phyloP scores from a whole-genome alignment of 2,329 filamentous ascomycete species.

The Pyricularia sp. region DNA sequence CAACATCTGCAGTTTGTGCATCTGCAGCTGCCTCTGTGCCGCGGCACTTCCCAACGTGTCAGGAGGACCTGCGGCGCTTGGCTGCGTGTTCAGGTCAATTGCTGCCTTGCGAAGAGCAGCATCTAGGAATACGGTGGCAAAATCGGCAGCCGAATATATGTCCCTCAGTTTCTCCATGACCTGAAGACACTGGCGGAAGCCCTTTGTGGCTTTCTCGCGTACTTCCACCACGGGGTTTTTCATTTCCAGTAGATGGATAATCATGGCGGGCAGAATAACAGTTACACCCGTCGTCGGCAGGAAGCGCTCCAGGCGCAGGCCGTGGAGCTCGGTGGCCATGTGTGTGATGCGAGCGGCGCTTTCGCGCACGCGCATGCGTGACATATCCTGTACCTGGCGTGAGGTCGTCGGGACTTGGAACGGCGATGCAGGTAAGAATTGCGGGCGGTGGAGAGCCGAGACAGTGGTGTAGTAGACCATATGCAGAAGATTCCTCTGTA shows the following conservation, averaged over 20 bases:
- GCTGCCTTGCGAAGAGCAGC: slow-evolving; percentile 79
- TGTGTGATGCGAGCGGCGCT: slow-evolving; percentile 76
- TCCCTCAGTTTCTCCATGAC: slow-evolving; percentile 80
- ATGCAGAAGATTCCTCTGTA: slow-evolving; percentile 77
- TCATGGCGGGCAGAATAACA: slow-evolving; percentile 81
- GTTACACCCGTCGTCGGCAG: slow-evolving; percentile 85
- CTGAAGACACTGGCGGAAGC: slow-evolving; percentile 85
- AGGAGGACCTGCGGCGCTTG: slow-evolving; percentile 19
- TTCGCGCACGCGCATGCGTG: slow-evolving; percentile 67
- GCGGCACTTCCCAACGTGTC: slow-evolving; percentile 10
- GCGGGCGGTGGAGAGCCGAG: slow-evolving; percentile 80
- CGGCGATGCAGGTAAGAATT: slow-evolving; percentile 68
- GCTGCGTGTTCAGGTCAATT: slow-evolving; percentile 45
- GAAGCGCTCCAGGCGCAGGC: slow-evolving; percentile 59
- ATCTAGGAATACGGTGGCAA: slow-evolving; percentile 88
- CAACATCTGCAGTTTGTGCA: slow-evolving; percentile 1
- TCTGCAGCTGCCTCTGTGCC: slow-evolving; percentile 5
- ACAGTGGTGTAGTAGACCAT: slow-evolving; percentile 91
- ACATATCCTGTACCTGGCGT: slow-evolving; percentile 66
- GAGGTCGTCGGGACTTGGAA: slow-evolving; percentile 36
- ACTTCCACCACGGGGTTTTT: slow-evolving; percentile 65
- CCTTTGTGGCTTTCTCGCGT: slow-evolving; percentile 59
- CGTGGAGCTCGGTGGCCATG: slow-evolving; percentile 66
- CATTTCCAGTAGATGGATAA: slow-evolving; percentile 86
- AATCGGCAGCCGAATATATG: slow-evolving; percentile 88